Conservation (phyloP, 1,284 basidiomycete genomes). For the Rhodotorula mucilaginosa region DNA sequence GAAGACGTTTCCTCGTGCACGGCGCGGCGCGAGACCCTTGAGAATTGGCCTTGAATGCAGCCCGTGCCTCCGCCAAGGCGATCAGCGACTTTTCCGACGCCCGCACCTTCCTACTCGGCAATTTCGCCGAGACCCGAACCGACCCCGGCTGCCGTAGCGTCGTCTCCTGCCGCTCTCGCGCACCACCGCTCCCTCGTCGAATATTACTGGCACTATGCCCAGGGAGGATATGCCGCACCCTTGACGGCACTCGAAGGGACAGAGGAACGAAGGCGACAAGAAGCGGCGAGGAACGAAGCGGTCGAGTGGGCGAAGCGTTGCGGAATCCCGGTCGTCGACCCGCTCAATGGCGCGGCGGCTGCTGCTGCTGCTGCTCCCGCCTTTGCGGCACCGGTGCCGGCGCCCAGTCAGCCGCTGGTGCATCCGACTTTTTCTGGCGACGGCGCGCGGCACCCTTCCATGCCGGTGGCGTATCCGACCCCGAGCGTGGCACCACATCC, state of each 20-base stretch:
- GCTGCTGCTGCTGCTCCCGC: neutral
- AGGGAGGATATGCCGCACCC: conserved; percentile 30
- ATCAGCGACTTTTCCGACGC: neutral
- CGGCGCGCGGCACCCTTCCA: too few relatives aligned
- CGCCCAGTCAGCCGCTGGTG: too few relatives aligned
- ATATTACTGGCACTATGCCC: conserved; percentile 36
- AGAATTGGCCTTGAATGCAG: neutral
- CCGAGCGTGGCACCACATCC: too few relatives aligned
- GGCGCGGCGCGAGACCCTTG: neutral
- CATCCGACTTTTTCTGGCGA: too few relatives aligned
- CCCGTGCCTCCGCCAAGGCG: neutral
- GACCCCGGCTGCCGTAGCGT: neutral
- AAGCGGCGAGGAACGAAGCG: conserved; percentile 29
- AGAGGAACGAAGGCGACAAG: conserved; percentile 9
- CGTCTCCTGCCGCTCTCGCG: neutral
- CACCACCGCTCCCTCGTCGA: conserved; percentile 31
- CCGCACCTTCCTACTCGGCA: neutral
- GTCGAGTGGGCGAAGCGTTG: conserved; percentile 28
- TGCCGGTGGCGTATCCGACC: too few relatives aligned
- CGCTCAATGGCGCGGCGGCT: neutral
- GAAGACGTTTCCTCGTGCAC: neutral
- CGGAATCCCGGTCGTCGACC: conserved; percentile 13
- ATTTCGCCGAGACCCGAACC: neutral
- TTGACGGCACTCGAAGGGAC: conserved; percentile 4
- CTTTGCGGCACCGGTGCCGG: too few relatives aligned